Percentiles rank a stretch among this genome's conserved stretches.
phyloP scores from a whole-genome alignment of 225 moss, liverwort and hornwort species.

The Takakia lepidozioides region DNA sequence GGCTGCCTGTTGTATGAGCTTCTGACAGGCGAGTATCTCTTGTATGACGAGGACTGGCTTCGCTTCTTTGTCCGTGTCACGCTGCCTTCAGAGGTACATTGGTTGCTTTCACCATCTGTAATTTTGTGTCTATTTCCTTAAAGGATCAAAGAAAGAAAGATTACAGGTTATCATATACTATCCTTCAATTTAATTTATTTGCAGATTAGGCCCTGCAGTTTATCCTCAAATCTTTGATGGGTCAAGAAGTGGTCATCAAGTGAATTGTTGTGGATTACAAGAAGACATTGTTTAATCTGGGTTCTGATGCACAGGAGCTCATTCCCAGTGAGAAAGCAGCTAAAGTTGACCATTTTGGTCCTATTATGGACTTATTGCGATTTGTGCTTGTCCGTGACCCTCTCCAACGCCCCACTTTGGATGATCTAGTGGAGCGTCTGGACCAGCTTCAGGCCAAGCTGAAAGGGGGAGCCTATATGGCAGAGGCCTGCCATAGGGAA shows the following conservation, averaged over 20 bases:
- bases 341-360: constrained; percentile 49
- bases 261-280: too few species aligned
- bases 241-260: too few species aligned
- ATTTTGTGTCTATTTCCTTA: too few species aligned
- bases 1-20: constrained; percentile 89
- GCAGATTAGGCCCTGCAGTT: too few species aligned
- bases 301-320: constrained; percentile 41
- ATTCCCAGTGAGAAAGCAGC: constrained; percentile 65
- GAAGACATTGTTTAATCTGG: too few species aligned
- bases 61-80: constrained; percentile 93
- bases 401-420: constrained; percentile 49
- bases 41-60: constrained; percentile 90
- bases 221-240: too few species aligned
- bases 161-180: too few species aligned
- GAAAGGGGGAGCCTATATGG: constrained; percentile 7
- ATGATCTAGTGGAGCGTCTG: constrained; percentile 45
- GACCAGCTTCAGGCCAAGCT: constrained; percentile 38
- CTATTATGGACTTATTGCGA: constrained; percentile 50
- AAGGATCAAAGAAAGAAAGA: too few species aligned
- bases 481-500: too few species aligned
- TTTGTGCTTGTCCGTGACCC: constrained; percentile 80
- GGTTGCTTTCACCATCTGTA: too few species aligned
- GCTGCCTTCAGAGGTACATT: constrained; percentile 52
- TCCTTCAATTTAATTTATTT: too few species aligned
- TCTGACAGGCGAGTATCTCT: constrained; percentile 77